Evolutionary conservation across 1,139 yeast genomes (phyloP).

Genomic region (Nematodospora anomalae): DNA sequence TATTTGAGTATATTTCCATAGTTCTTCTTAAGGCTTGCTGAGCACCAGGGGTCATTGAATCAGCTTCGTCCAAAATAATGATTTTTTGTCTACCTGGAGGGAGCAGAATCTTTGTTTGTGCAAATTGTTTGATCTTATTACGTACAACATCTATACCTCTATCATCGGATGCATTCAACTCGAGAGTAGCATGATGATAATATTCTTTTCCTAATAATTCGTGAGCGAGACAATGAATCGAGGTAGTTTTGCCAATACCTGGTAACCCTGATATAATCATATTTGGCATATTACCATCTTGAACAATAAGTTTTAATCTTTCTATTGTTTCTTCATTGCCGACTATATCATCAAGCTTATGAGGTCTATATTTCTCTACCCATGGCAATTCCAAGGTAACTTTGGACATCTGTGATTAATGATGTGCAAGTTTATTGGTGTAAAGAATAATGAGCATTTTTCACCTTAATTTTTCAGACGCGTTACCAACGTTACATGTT

Average conservation of each 20-base stretch:
- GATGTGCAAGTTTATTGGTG: not conserved
- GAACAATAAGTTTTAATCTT: constrained; percentile 77
- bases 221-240: constrained; percentile 85
- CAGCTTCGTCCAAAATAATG: constrained; percentile 91
- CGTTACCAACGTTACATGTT: no score
- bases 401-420: constrained; percentile 12
- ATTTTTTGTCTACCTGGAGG: constrained; percentile 73
- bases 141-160: constrained; percentile 52
- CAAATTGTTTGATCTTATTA: constrained; percentile 50
- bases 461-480: not conserved
- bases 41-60: constrained; percentile 98
- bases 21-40: constrained; percentile 97
- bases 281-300: constrained; percentile 96
- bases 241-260: constrained; percentile 96
- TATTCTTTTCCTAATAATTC: constrained; percentile 71
- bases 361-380: constrained; percentile 96
- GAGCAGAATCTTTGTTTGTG: constrained; percentile 72
- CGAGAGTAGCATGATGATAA: constrained; percentile 82
- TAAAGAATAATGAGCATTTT: no score
- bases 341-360: constrained; percentile 74
- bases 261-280: constrained; percentile 92
- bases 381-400: constrained; percentile 47
- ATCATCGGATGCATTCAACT: constrained; percentile 58
- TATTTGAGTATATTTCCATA: constrained; percentile 91
- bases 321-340: constrained; percentile 92